Evolutionary conservation across 2,329 filamentous ascomycete species (phyloP), one percentile per base, ranked within the genome.

Genomic region (Neobulgaria alba): DNA sequence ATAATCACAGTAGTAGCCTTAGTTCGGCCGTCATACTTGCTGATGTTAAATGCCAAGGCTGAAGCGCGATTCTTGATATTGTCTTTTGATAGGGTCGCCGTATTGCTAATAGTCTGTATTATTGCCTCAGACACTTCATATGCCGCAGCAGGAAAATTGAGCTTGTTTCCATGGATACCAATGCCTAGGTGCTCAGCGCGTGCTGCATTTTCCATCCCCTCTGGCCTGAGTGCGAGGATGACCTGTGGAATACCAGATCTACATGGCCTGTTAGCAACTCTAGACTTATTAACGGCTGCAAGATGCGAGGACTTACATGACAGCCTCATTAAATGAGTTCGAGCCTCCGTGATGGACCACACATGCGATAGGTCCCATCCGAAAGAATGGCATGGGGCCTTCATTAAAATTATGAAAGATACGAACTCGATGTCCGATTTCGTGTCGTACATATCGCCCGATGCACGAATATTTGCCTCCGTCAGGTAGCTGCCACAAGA

Each of bases 201-300:
- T 3, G 52, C 48, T 8, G 67, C 67, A 39, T 60, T 68, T 35
- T 67, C 65, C 42, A 67, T 70, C 0, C 61, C 55, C 36, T 71
- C 67, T 0, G 61, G 51, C 68, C 68, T 69, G 0, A 62, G 38
- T 0, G 68, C 67, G 1, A 71, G 54, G 10, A 71, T 47, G 4
- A 70, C 47, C 26, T 71, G 67, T 3, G 67, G 61, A 4, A 67
- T 53, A 4, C 67, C 67, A 4, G 61, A 56, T 3, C 67, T 67
- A 32, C 23, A 7, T 12, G 2, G 29, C 19, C 33, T n/a, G n/a
- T 9, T 32, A 38, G 43, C 23, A 26, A 26, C 7, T 26, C 12
- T 33, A 29, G 40, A 38, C 16, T 38, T 19, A n/a, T 31, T 5
- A 39, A 3, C 9, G 14, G 15, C 26, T 15, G 5, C 15, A 14